Conservation (phyloP, 257 asterid species). For the Salvia rosmarinus region DNA sequence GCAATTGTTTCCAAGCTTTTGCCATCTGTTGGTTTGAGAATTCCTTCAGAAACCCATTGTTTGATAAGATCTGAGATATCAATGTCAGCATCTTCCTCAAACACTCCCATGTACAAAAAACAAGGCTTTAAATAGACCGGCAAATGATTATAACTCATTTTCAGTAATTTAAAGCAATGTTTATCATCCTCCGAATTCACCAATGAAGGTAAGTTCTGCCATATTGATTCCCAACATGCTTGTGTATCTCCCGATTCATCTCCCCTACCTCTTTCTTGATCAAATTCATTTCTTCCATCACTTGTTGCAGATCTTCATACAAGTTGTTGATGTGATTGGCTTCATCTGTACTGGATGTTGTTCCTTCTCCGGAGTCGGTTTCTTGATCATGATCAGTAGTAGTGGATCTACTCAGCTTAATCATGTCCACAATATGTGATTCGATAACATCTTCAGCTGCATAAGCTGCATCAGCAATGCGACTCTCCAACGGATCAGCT, state of each 20-base stretch:
- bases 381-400: too few relatives aligned
- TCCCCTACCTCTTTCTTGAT: slow-evolving; percentile 6
- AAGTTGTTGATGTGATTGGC: too few relatives aligned
- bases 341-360: too few relatives aligned
- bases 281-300: background rate
- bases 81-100: background rate
- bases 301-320: background rate
- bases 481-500: background rate
- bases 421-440: background rate
- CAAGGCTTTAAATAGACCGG: slow-evolving; percentile 25
- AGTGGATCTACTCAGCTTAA: background rate
- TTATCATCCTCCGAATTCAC: slow-evolving; percentile 5
- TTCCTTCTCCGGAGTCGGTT: too few relatives aligned
- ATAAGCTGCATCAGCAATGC: background rate
- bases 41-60: background rate
- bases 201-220: background rate
- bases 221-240: slow-evolving; percentile 2
- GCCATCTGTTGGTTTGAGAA: background rate
- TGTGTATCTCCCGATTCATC: background rate
- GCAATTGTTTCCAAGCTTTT: background rate
- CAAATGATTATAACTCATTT: background rate
- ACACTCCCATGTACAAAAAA: slow-evolving; percentile 8
- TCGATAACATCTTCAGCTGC: background rate
- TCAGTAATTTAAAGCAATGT: background rate
- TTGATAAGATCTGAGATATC: background rate